A percentile compares a stretch with the other conserved stretches of the same genome.
phyloP scores from a whole-genome alignment of 768 basidiomycete species.

The Mycena chlorophos region DNA sequence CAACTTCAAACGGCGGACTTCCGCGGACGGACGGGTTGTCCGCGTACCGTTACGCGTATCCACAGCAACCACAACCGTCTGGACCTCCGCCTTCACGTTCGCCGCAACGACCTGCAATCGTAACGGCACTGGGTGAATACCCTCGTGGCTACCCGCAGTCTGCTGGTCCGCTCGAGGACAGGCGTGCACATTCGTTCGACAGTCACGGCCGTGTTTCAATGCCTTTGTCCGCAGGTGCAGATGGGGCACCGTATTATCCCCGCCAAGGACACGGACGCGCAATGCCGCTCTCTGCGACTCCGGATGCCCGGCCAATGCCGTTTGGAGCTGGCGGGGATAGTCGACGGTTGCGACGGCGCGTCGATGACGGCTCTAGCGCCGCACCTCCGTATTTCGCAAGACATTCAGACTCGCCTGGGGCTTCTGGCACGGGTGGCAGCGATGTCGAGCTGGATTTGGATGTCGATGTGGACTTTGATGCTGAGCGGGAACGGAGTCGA shows the following conservation, averaged over 20 bases:
- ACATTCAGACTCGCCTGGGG: not conserved
- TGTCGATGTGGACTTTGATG: not conserved
- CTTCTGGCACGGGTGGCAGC: slow-evolving; percentile 24
- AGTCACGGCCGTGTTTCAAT: not conserved
- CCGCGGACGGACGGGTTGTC: not conserved
- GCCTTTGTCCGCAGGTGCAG: slow-evolving; percentile 11
- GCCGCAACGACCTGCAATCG: slow-evolving; percentile 14
- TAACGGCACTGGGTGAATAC: slow-evolving; percentile 3
- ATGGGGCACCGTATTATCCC: slow-evolving; percentile 1
- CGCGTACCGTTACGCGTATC: not conserved
- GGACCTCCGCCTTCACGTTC: too few relatives aligned
- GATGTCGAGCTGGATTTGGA: slow-evolving; percentile 39
- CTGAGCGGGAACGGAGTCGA: not conserved
- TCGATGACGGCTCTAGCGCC: slow-evolving; percentile 8
- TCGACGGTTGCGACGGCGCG: slow-evolving; percentile 13
- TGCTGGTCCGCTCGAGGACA: slow-evolving; percentile 4
- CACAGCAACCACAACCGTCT: not conserved
- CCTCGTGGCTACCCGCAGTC: not conserved
- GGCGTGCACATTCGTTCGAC: not conserved
- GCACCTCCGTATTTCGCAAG: not conserved
- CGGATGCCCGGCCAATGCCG: slow-evolving; percentile 44
- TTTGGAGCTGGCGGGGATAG: slow-evolving; percentile 9
- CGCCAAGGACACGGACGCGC: slow-evolving; percentile 34
- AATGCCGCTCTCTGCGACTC: slow-evolving; percentile 49
- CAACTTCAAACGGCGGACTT: not conserved